A percentile compares a stretch with the other conserved stretches of the same genome.
phyloP scores from a whole-genome alignment of 2,329 filamentous ascomycete species.

The Sarocladium kiliense region DNA sequence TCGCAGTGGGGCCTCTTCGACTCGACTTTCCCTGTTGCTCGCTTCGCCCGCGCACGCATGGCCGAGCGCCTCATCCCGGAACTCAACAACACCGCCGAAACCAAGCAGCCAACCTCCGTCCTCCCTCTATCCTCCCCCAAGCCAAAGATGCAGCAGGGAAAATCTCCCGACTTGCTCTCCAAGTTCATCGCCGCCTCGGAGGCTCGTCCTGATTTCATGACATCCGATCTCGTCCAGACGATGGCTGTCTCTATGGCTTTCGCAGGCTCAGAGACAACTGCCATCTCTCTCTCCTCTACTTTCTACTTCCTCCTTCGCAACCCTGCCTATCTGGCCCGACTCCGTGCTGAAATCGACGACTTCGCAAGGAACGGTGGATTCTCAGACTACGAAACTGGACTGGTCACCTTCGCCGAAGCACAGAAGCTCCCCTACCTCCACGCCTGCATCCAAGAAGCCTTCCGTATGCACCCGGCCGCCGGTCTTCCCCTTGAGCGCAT shows the following conservation, averaged over 20 bases:
- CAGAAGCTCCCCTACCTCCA: conserved; percentile 72
- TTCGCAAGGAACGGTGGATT: conserved; percentile 48
- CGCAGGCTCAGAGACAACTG: conserved; percentile 75
- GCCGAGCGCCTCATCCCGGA: conserved; percentile 53
- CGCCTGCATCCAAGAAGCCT: conserved; percentile 72
- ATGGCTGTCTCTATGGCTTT: conserved; percentile 64
- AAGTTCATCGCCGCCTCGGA: conserved; percentile 68
- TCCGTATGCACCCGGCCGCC: conserved; percentile 69
- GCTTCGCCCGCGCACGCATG: conserved; percentile 65
- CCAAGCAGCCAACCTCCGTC: conserved; percentile 16
- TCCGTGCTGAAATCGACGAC: conserved; percentile 59
- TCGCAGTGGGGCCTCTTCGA: conserved; percentile 63
- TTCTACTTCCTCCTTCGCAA: conserved; percentile 71
- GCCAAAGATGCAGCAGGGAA: conserved; percentile 30
- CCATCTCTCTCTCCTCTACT: conserved; percentile 64
- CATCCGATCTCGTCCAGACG: conserved; percentile 61
- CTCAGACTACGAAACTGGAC: conserved; percentile 45
- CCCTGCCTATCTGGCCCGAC: conserved; percentile 45
- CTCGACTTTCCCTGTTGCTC: conserved; percentile 65
- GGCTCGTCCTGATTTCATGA: conserved; percentile 67
- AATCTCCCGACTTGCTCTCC: conserved; percentile 53
- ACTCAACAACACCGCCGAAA: conserved; percentile 17
- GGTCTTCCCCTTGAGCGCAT: conserved; percentile 70
- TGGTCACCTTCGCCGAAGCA: conserved; percentile 64
- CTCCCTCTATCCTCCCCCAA: conserved; percentile 30